Conservation (phyloP, 257 asterid genomes). For the Lavandula angustifolia region DNA sequence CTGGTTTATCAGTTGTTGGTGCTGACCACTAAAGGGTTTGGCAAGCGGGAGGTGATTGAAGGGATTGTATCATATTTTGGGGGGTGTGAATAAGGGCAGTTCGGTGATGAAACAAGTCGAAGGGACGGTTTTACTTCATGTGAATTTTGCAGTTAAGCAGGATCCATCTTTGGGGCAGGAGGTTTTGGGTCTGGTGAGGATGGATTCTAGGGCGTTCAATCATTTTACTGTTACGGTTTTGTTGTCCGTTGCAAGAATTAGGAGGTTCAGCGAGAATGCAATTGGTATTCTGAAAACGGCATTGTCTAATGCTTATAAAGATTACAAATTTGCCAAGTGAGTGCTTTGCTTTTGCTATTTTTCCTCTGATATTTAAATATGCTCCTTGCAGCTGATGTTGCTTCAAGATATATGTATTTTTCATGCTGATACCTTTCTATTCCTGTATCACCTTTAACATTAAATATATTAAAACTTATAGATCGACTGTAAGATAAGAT, state of each 20-base stretch:
- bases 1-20: conserved; percentile 79
- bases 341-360: conserved; percentile 27
- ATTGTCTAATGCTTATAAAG: conserved; percentile 66
- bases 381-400: conserved; percentile 14
- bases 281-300: conserved; percentile 67
- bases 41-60: conserved; percentile 77
- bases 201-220: conserved; percentile 69
- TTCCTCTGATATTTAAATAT: conserved; percentile 18
- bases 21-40: conserved; percentile 72
- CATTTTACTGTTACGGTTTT: conserved; percentile 72
- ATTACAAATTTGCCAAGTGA: conserved; percentile 63
- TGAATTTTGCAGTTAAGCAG: conserved; percentile 87
- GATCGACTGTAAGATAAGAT: conserved; percentile 2
- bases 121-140: conserved; percentile 88
- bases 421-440: background rate
- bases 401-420: background rate
- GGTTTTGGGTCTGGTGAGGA: conserved; percentile 65
- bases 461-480: background rate
- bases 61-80: conserved; percentile 76
- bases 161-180: conserved; percentile 83
- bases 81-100: conserved; percentile 45
- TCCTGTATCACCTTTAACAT: conserved; percentile 13
- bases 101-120: conserved; percentile 74
- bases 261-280: conserved; percentile 69
- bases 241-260: conserved; percentile 75